Base-by-base conservation (phyloP, 2,329 filamentous ascomycete genomes). In the Colletotrichum sp. region DNA sequence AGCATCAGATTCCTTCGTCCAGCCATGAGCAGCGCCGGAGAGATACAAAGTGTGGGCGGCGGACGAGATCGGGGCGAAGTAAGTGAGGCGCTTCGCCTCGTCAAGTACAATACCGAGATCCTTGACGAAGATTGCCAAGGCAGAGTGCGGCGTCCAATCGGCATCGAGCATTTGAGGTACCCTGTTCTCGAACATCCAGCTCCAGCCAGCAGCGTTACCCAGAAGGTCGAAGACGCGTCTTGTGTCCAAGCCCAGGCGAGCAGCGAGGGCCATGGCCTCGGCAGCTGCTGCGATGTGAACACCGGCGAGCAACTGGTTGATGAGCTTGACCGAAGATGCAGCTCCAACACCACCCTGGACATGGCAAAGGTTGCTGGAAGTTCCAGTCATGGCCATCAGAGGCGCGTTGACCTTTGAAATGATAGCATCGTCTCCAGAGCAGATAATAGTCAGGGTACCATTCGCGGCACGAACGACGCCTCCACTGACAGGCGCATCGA, bases 221-320 rank as follows among this genome's bases (percentile, higher is more conserved):
- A 91, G 86, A 18, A 87, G 84, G 5, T 91, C 89, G 71, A 83
- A 86, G 8, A 90, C 83, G 5, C 85, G 82, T 70, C 87, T 83
- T 0, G 89, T 88, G 72, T 92, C 88, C 30, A 92, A 79, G 1
- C 89, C 90, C 6, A 91, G 84, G 12, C 86, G 86, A 4, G 88
- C 88, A 3, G 88, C 90, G 67, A 92, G 87, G 1, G 89, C 89
- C 85, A 92, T 90, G 1, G 89, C 89, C 81, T 92, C 91, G 18
- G 87, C 87, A 4, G 90, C 86, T 0, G 88, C 84, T 10, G 89
- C 86, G 63, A 92, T 91, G 80, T 92, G 90, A 6, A 91, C 89
- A 3, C 89, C 90, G 1, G 90, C 89, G 57, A 92, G 87, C 6
- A 92, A 86, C 78, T 92, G 89, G 79, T 92, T 89, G 66, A 92